These are phyloP conservation scores for Apodospora peruviana DNA, from an alignment of 495 filamentous ascomycete species.

Conservation along the genomic window DNA sequence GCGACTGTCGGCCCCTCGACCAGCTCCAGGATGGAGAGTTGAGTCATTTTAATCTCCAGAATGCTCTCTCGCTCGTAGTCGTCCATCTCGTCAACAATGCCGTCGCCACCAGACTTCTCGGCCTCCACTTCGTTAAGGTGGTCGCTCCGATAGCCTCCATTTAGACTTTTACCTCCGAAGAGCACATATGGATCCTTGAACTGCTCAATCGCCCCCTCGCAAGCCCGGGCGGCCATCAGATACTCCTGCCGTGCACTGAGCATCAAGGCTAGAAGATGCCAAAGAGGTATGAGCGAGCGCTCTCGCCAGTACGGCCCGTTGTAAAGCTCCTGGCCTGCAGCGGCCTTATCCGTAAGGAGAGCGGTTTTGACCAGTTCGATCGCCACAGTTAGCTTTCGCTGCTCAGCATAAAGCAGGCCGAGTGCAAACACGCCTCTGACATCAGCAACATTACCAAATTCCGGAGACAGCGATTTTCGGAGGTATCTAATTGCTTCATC, in stretches of 20 bases:
- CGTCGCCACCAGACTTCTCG: constrained; percentile 32
- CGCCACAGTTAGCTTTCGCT: constrained; percentile 66
- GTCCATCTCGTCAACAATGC: constrained; percentile 66
- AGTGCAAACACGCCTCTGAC: constrained; percentile 73
- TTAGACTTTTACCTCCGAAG: constrained; percentile 42
- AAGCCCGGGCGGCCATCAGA: constrained; percentile 68
- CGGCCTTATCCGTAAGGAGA: constrained; percentile 36
- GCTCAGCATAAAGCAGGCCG: constrained; percentile 74
- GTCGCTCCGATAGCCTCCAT: constrained; percentile 46
- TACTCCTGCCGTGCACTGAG: constrained; percentile 85
- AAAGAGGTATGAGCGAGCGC: constrained; percentile 59
- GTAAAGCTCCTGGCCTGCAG: constrained; percentile 27
- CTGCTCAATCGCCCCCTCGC: constrained; percentile 85
- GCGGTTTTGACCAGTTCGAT: constrained; percentile 67
- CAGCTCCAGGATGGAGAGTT: constrained; percentile 76
- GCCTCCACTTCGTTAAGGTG: constrained; percentile 46
- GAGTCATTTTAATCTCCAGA: constrained; percentile 89
- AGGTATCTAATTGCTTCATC: constrained; percentile 68
- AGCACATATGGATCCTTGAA: constrained; percentile 59
- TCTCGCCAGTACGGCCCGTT: constrained; percentile 42
- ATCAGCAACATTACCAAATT: constrained; percentile 54
- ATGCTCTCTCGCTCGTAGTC: constrained; percentile 74
- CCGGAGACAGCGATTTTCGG: constrained; percentile 60
- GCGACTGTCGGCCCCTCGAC: constrained; percentile 75
- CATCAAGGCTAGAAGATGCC: constrained; percentile 83